These are phyloP conservation scores for Mrakia frigida DNA, from an alignment of 768 basidiomycete genomes.

Conservation along the genomic window DNA sequence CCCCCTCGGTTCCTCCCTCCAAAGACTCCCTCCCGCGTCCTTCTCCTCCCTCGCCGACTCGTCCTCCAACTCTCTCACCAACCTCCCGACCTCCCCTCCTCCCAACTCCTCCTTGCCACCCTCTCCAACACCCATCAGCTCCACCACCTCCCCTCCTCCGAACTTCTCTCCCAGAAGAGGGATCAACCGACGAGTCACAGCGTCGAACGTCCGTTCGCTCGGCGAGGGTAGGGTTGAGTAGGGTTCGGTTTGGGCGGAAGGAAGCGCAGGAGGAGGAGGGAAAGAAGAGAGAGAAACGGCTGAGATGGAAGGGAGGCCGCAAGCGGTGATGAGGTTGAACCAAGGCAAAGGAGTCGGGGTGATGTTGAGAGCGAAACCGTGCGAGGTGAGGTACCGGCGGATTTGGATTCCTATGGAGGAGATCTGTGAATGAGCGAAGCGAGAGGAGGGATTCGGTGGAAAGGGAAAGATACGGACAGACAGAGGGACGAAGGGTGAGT, in stretches of 20 bases:
- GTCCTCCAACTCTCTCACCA: slow-evolving; percentile 20
- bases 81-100: slow-evolving; percentile 10
- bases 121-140: background rate
- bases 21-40: background rate
- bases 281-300: slow-evolving; percentile 52
- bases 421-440: slow-evolving; percentile 46
- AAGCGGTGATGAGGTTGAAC: slow-evolving; percentile 86
- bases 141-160: slow-evolving; percentile 4
- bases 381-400: slow-evolving; percentile 85
- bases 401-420: slow-evolving; percentile 96
- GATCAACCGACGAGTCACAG: background rate
- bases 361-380: slow-evolving; percentile 91
- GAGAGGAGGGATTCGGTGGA: background rate
- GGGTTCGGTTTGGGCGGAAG: too few species aligned
- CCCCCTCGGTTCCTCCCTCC: slow-evolving; percentile 13
- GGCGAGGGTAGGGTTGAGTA: background rate
- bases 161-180: slow-evolving; percentile 6
- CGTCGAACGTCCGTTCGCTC: background rate
- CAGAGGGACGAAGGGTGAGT: background rate
- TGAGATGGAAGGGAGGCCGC: slow-evolving; percentile 76
- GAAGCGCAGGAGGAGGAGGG: too few species aligned
- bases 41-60: background rate
- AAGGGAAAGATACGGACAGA: background rate
- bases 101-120: too few species aligned
- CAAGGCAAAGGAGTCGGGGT: slow-evolving; percentile 72